Evolutionary conservation across 2,329 filamentous ascomycete species (phyloP).

Genomic region (Calonectria hawksworthii): DNA sequence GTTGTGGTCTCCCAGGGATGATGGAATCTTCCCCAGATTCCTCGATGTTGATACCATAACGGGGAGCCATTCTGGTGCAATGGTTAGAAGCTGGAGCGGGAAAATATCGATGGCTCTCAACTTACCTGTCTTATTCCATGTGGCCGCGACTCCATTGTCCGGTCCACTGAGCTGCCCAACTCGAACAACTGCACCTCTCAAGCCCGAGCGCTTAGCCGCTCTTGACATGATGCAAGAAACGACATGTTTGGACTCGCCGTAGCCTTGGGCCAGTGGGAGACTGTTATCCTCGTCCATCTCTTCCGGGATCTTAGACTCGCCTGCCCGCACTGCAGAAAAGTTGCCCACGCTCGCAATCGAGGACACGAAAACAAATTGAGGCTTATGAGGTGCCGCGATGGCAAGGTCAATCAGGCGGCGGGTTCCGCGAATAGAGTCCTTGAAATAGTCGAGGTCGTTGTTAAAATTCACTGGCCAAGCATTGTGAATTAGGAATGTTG

Average conservation of each 20-base stretch:
- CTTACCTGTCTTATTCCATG: not conserved
- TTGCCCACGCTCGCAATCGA: not conserved
- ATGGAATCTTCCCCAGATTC: no score
- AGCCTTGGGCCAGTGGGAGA: not conserved
- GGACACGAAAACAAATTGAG: not conserved
- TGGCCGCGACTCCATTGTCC: not conserved
- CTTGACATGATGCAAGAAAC: not conserved
- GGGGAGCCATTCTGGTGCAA: not conserved
- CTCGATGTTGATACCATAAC: no score
- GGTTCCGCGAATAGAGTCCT: slow-evolving; percentile 64
- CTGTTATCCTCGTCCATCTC: not conserved
- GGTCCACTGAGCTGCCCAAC: not conserved
- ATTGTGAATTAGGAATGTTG: slow-evolving; percentile 66
- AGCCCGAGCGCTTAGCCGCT: not conserved
- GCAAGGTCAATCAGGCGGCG: slow-evolving; percentile 62
- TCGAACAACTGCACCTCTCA: not conserved
- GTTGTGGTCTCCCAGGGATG: no score
- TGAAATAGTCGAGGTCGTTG: slow-evolving; percentile 62
- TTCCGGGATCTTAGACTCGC: not conserved
- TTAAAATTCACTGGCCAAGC: slow-evolving; percentile 67
- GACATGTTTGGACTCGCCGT: not conserved
- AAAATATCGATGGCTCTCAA: no score
- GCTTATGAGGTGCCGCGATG: not conserved
- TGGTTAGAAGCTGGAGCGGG: no score
- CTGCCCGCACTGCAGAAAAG: not conserved